Percentiles rank a stretch among this genome's conserved stretches.
These are phyloP conservation scores for Antrodiella citrinella DNA, from an alignment of 768 basidiomycete genomes.

Conservation along the genomic window DNA sequence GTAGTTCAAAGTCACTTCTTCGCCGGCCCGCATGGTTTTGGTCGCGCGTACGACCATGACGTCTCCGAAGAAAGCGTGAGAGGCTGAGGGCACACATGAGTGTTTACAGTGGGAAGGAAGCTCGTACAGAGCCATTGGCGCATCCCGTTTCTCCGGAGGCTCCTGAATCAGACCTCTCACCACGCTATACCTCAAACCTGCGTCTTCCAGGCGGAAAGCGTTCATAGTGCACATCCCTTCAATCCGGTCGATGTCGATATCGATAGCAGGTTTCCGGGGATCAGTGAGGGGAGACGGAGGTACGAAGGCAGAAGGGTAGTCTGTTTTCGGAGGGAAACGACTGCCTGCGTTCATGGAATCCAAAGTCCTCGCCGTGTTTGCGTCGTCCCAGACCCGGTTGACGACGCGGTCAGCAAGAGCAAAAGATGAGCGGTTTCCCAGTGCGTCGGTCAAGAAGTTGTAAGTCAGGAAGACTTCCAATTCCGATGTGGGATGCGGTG, in stretches of 20 bases:
- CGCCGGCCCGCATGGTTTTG: slow-evolving; percentile 18
- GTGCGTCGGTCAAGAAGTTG: not conserved
- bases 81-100: slow-evolving; percentile 20
- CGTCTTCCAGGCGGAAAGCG: not conserved
- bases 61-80: slow-evolving; percentile 20
- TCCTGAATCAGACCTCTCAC: not conserved
- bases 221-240: not conserved
- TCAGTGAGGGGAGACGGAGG: not conserved
- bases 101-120: slow-evolving; percentile 28
- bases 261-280: not conserved
- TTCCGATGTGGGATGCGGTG: not conserved
- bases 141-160: not conserved
- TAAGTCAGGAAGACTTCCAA: not conserved
- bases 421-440: not conserved
- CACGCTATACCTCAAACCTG: not conserved
- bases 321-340: not conserved
- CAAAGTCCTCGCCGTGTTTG: not conserved
- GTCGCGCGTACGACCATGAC: slow-evolving; percentile 24
- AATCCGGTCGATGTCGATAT: not conserved
- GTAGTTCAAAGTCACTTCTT: slow-evolving; percentile 19
- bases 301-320: not conserved
- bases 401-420: not conserved
- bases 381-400: not conserved
- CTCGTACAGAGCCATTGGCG: slow-evolving; percentile 19
- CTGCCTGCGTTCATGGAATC: not conserved